Evolutionary conservation across 1,284 basidiomycete genomes (phyloP).

Genomic region (Agaricales sp.): DNA sequence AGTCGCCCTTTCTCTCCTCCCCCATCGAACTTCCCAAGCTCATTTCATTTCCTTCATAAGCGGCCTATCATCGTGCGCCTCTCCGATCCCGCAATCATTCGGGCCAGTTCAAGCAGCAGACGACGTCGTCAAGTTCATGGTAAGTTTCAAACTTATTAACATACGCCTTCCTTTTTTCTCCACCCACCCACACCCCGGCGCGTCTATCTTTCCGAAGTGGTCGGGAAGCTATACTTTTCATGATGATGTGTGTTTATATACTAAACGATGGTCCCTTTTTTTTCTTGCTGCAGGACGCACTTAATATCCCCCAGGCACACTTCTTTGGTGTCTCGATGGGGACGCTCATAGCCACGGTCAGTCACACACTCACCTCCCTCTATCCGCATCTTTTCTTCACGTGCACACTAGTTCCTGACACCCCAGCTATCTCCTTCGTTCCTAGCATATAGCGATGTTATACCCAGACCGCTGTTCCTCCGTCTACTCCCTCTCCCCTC

Average conservation of each 20-base stretch:
- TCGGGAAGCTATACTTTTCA: too few species aligned
- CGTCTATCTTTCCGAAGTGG: too few species aligned
- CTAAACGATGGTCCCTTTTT: background rate
- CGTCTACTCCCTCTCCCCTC: background rate
- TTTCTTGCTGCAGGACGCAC: slow-evolving; percentile 9
- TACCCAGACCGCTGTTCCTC: background rate
- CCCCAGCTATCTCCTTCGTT: background rate
- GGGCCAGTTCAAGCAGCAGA: slow-evolving; percentile 8
- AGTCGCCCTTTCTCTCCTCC: too few species aligned
- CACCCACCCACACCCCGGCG: too few species aligned
- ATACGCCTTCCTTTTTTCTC: background rate
- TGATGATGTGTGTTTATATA: too few species aligned
- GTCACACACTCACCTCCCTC: slow-evolving; percentile 5
- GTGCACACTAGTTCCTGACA: too few species aligned
- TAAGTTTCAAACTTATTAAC: background rate
- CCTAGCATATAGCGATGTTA: background rate
- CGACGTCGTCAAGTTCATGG: slow-evolving; percentile 10
- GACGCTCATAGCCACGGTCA: slow-evolving; percentile 7
- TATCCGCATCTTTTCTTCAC: slow-evolving; percentile 9
- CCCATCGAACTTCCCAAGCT: too few species aligned
- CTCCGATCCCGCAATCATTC: slow-evolving; percentile 8
- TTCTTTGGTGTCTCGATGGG: slow-evolving; percentile 10
- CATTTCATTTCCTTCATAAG: background rate
- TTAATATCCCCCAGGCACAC: slow-evolving; percentile 10
- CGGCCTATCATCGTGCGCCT: background rate